Evolutionary conservation across 1,139 yeast genomes (phyloP).

Genomic region (Diutina mesorugosa): DNA sequence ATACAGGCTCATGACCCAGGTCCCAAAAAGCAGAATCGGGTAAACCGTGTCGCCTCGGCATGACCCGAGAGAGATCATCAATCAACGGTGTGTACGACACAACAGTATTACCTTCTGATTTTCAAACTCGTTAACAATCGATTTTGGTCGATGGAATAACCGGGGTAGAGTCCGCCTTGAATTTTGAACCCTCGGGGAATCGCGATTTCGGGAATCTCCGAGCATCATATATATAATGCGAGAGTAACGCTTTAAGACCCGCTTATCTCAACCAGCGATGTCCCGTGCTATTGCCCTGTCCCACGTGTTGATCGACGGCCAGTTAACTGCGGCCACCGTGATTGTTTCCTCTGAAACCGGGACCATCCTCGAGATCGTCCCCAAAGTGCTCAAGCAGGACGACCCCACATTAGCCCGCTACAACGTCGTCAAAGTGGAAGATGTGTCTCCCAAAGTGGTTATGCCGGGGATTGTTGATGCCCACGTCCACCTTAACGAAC

Average conservation of each 20-base stretch:
- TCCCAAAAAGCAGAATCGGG: neutral
- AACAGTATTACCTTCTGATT: no score
- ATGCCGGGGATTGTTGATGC: constrained; percentile 90
- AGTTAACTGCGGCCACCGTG: constrained; percentile 51
- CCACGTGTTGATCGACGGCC: constrained; percentile 43
- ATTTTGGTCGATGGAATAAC: neutral
- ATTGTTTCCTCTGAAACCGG: constrained; percentile 54
- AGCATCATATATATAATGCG: neutral
- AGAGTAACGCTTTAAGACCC: neutral
- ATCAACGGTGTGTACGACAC: no score
- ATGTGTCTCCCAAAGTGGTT: constrained; percentile 52
- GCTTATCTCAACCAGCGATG: constrained; percentile 17
- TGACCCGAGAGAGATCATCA: neutral
- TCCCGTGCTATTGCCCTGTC: constrained; percentile 55
- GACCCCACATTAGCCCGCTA: constrained; percentile 28
- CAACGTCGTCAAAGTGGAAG: constrained; percentile 26
- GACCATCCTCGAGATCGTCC: constrained; percentile 40
- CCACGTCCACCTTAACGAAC: constrained; percentile 25
- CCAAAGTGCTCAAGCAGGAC: constrained; percentile 17
- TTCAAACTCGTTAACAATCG: no score
- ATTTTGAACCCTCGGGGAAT: neutral
- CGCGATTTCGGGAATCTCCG: neutral
- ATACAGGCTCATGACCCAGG: neutral
- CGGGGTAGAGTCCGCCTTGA: neutral
- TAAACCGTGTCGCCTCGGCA: neutral